Percentiles rank a stretch among this genome's conserved stretches.
Conservation (phyloP, 2,329 filamentous ascomycete genomes). For the Fusarium staphyleae region DNA sequence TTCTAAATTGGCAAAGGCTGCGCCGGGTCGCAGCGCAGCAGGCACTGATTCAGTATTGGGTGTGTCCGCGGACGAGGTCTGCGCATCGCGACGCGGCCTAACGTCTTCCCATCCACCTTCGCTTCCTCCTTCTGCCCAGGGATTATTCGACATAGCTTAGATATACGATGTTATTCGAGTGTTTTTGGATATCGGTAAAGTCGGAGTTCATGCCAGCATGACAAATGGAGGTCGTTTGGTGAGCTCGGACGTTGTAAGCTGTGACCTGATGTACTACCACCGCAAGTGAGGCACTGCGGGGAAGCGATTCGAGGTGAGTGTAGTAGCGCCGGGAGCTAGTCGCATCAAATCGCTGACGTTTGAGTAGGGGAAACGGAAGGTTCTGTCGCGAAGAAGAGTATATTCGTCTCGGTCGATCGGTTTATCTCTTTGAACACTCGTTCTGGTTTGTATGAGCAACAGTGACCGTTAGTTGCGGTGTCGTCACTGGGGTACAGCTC, state of each 20-base stretch:
- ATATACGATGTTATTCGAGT: background rate
- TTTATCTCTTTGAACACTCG: constrained; percentile 4
- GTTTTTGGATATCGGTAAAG: constrained; percentile 4
- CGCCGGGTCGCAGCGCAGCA: constrained; percentile 45
- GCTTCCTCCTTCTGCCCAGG: constrained; percentile 36
- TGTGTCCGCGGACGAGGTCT: constrained; percentile 1
- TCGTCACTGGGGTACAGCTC: constrained; percentile 37
- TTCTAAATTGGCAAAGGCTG: constrained; percentile 26
- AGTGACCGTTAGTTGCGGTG: constrained; percentile 34
- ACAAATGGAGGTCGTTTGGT: background rate
- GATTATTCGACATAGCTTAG: constrained; percentile 33
- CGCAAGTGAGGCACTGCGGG: constrained; percentile 19
- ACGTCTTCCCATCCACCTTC: constrained; percentile 39
- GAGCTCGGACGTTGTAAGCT: constrained; percentile 7
- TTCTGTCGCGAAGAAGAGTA: background rate
- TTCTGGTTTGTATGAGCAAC: constrained; percentile 12
- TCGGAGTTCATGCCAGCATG: constrained; percentile 22
- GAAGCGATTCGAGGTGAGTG: constrained; percentile 21
- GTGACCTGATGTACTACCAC: constrained; percentile 19
- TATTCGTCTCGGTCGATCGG: background rate
- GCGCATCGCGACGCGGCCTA: constrained; percentile 23
- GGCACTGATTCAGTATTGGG: constrained; percentile 38
- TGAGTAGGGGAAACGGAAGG: background rate
- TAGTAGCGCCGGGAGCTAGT: constrained; percentile 10
- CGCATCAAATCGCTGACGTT: constrained; percentile 12